phyloP scores from a whole-genome alignment of 1,284 basidiomycete species.

The Flammula alnicola region DNA sequence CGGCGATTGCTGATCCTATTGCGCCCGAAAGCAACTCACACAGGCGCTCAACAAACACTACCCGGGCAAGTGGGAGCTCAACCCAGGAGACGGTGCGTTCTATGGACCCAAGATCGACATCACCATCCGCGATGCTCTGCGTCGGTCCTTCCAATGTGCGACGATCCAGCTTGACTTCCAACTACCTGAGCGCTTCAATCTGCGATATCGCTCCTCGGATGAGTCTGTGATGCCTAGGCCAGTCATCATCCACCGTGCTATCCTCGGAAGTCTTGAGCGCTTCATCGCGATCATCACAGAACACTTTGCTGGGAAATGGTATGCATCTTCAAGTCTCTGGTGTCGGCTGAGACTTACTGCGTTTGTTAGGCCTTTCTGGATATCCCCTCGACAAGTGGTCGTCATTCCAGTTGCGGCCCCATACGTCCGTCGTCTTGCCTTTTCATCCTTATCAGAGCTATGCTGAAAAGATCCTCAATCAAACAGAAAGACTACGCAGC shows the following conservation, averaged over 20 bases:
- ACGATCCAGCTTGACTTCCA: constrained; percentile 99
- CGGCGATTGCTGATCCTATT: constrained; percentile 6
- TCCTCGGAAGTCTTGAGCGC: constrained; percentile 92
- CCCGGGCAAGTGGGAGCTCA: constrained; percentile 91
- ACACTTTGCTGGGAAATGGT: constrained; percentile 98
- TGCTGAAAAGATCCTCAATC: constrained; percentile 9
- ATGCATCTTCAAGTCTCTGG: too few relatives aligned
- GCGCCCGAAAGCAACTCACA: constrained; percentile 71
- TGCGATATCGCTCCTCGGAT: constrained; percentile 86
- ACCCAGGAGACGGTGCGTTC: constrained; percentile 97
- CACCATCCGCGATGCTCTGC: constrained; percentile 92
- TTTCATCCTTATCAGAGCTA: constrained; percentile 13
- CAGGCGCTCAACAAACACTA: constrained; percentile 87
- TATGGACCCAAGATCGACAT: constrained; percentile 99
- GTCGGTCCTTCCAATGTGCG: constrained; percentile 95
- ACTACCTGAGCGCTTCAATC: constrained; percentile 96
- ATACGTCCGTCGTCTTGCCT: constrained; percentile 60
- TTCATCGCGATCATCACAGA: constrained; percentile 99
- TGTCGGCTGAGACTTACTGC: not conserved
- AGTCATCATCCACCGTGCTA: constrained; percentile 98
- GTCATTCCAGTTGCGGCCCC: constrained; percentile 93
- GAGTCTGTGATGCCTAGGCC: constrained; percentile 71
- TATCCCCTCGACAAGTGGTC: constrained; percentile 92
- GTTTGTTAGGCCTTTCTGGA: constrained; percentile 87
- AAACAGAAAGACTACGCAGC: constrained; percentile 88